Evolutionary conservation across 805 yeast genomes (phyloP).

Genomic region (Yamadazyma tumulicola): DNA sequence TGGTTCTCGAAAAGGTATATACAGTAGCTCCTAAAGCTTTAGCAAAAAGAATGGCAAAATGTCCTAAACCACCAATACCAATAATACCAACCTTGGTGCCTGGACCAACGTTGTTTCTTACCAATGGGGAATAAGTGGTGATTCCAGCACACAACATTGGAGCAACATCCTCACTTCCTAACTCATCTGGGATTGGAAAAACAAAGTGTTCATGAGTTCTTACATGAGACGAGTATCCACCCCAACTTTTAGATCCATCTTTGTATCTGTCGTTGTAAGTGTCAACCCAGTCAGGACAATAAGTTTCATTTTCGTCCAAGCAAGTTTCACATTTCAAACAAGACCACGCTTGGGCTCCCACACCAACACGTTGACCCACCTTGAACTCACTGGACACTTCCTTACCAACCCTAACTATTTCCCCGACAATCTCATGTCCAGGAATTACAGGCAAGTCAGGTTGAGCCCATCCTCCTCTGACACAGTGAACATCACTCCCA

Average conservation of each 20-base stretch:
- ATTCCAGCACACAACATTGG: constrained; percentile 58
- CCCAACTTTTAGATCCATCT: constrained; percentile 31
- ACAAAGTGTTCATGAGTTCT: constrained; percentile 43
- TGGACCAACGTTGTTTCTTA: constrained; percentile 33
- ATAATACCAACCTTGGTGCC: constrained; percentile 52
- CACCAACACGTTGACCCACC: constrained; percentile 75
- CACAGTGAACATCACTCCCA: constrained; percentile 56
- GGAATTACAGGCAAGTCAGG: constrained; percentile 34
- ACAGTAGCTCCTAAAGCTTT: constrained; percentile 55
- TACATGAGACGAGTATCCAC: constrained; percentile 50
- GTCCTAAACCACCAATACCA: constrained; percentile 70
- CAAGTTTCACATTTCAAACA: constrained; percentile 65
- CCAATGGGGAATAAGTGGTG: constrained; percentile 51
- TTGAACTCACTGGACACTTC: constrained; percentile 42
- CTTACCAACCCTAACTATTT: constrained; percentile 56
- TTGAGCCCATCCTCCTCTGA: constrained; percentile 49
- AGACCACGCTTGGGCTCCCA: constrained; percentile 66
- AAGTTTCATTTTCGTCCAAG: constrained; percentile 33
- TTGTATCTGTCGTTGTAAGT: constrained; percentile 51
- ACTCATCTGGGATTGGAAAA: constrained; percentile 46
- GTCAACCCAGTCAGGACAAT: constrained; percentile 47
- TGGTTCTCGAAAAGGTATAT: constrained; percentile 26
- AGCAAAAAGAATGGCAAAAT: constrained; percentile 58
- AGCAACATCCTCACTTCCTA: constrained; percentile 43
- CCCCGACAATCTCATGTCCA: constrained; percentile 68